phyloP scores from a whole-genome alignment of 2,329 filamentous ascomycete genomes.

The Aspergillus amoenus region DNA sequence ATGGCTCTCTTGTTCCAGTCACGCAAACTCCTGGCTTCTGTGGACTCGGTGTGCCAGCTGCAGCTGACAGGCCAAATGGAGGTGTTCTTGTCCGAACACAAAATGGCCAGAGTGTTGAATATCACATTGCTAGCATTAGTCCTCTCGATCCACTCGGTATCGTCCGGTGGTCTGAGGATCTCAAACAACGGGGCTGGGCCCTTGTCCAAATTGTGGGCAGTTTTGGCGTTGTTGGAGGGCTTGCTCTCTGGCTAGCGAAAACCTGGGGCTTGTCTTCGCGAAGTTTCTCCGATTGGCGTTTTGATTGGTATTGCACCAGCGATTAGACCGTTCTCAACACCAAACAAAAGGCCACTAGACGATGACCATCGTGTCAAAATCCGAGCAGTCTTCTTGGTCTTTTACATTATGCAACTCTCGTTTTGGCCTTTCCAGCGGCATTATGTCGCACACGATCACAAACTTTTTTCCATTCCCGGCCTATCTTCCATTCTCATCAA shows the following conservation, averaged over 20 bases:
- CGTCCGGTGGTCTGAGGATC: constrained; percentile 65
- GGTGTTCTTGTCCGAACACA: constrained; percentile 25
- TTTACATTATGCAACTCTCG: neutral
- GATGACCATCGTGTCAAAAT: neutral
- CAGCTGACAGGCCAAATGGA: constrained; percentile 25
- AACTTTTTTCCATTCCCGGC: neutral
- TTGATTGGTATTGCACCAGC: constrained; percentile 24
- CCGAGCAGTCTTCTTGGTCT: neutral
- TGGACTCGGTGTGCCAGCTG: constrained; percentile 24
- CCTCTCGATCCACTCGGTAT: constrained; percentile 78
- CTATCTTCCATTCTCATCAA: neutral
- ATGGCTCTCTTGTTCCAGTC: constrained; percentile 61
- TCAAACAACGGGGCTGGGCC: constrained; percentile 65
- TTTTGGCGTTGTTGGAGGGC: constrained; percentile 70
- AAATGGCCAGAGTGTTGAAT: constrained; percentile 29
- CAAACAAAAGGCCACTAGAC: neutral
- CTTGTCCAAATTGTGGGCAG: constrained; percentile 73
- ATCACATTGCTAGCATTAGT: constrained; percentile 41
- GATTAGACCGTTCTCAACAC: constrained; percentile 5
- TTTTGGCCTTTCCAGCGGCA: neutral
- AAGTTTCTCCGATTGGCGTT: constrained; percentile 31
- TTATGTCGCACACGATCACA: neutral
- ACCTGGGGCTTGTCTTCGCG: constrained; percentile 39
- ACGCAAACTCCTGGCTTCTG: constrained; percentile 37
- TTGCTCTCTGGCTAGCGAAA: constrained; percentile 63